These are phyloP conservation scores for Basidioascus undulatus DNA, from an alignment of 768 basidiomycete species.

Conservation along the genomic window DNA sequence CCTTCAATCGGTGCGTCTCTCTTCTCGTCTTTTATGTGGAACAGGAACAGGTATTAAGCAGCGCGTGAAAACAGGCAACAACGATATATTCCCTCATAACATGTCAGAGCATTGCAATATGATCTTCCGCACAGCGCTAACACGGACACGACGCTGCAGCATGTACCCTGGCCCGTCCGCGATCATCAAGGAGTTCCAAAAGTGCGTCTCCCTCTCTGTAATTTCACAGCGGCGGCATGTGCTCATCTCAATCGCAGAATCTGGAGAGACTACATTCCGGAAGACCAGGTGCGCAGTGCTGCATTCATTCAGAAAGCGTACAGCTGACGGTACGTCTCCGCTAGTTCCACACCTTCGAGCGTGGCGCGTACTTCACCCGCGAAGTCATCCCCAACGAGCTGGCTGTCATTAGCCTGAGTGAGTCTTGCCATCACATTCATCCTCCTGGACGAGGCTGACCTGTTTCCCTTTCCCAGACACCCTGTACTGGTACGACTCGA, in stretches of 20 bases:
- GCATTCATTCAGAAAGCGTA: no score
- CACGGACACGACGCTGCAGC: no score
- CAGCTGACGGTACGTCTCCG: no score
- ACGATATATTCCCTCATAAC: constrained; percentile 29
- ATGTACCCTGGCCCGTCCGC: no score
- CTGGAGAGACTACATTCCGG: constrained; percentile 57
- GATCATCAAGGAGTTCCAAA: constrained; percentile 31
- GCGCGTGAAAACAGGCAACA: constrained; percentile 39
- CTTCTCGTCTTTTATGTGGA: neutral
- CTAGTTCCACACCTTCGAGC: constrained; percentile 53
- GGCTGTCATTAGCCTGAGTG: constrained; percentile 46
- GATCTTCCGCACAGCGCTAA: no score
- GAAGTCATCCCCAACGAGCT: constrained; percentile 54
- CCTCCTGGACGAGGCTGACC: neutral
- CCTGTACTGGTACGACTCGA: constrained; percentile 73
- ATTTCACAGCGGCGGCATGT: neutral
- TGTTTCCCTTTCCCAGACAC: constrained; percentile 24
- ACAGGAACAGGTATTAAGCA: neutral
- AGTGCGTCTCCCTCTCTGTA: constrained; percentile 25
- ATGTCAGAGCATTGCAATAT: no score
- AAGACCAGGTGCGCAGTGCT: no score
- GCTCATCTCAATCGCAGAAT: constrained; percentile 25
- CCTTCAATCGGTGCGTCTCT: constrained; percentile 41
- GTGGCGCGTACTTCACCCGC: constrained; percentile 60
- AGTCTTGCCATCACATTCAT: neutral